Evolutionary conservation across 192 early-diverging fungal genomes (phyloP).

Genomic region (Gryganskiella cystojenkinii): DNA sequence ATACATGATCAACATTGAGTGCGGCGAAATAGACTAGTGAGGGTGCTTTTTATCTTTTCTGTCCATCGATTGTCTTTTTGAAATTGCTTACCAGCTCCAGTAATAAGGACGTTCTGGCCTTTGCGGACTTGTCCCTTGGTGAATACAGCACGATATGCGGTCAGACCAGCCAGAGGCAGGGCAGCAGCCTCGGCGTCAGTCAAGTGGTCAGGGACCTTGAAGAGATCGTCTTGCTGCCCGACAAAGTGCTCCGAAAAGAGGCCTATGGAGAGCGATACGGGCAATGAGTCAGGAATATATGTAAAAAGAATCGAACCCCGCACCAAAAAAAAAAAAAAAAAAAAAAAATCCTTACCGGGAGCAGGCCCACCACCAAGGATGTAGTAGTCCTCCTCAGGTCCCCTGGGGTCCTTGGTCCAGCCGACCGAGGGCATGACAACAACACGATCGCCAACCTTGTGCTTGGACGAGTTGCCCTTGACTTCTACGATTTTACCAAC

Average conservation of each 20-base stretch:
- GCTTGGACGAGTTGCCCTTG: slow-evolving; percentile 13
- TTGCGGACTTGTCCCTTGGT: slow-evolving; percentile 61
- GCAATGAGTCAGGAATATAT: slow-evolving; percentile 7
- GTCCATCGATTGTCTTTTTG: slow-evolving; percentile 1
- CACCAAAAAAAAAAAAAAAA: not conserved
- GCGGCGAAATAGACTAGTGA: not conserved
- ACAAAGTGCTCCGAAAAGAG: slow-evolving; percentile 10
- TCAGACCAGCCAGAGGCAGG: slow-evolving; percentile 70
- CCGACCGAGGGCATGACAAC: slow-evolving; percentile 60
- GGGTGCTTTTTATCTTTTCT: not conserved
- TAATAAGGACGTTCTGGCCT: slow-evolving; percentile 65
- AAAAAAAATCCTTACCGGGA: slow-evolving; percentile 60
- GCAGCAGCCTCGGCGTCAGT: slow-evolving; percentile 66
- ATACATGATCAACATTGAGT: slow-evolving; percentile 1
- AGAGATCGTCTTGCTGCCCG: slow-evolving; percentile 37
- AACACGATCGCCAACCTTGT: slow-evolving; percentile 36
- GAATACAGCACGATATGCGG: slow-evolving; percentile 65
- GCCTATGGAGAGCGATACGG: not conserved
- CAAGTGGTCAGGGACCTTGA: slow-evolving; percentile 63
- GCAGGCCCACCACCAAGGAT: slow-evolving; percentile 60
- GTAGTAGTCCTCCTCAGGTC: slow-evolving; percentile 56
- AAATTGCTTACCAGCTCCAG: slow-evolving; percentile 62
- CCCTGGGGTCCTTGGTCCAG: slow-evolving; percentile 58
- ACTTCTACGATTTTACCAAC: slow-evolving; percentile 46
- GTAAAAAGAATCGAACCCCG: not conserved